Percentiles rank a stretch among this genome's conserved stretches.
These are phyloP conservation scores for Pseudoperonospora humuli DNA, from an alignment of 352 stramenopile species.

Conservation along the genomic window DNA sequence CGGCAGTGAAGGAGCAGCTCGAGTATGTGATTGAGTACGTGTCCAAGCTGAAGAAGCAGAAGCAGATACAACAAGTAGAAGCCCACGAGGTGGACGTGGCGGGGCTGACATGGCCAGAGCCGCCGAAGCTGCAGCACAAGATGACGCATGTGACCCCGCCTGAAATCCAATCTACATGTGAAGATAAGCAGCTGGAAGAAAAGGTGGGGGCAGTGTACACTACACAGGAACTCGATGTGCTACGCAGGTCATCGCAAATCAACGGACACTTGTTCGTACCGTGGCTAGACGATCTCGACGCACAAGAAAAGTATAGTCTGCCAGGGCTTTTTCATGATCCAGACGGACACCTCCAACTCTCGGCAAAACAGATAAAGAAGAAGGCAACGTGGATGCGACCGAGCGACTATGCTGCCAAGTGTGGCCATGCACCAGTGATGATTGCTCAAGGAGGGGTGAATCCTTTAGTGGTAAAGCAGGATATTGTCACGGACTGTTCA, in stretches of 20 bases:
- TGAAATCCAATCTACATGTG: conserved; percentile 6
- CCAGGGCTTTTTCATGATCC: conserved; percentile 54
- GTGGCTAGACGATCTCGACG: conserved; percentile 65
- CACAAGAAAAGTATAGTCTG: conserved; percentile 46
- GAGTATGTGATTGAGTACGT: conserved; percentile 73
- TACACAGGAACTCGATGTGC: conserved; percentile 58
- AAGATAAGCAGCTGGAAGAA: background rate
- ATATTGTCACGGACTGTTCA: conserved; percentile 90
- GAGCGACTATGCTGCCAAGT: conserved; percentile 43
- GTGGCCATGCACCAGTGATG: conserved; percentile 52
- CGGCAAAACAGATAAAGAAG: conserved; percentile 61
- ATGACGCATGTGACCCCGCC: conserved; percentile 8
- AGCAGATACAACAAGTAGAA: background rate
- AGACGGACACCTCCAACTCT: conserved; percentile 58
- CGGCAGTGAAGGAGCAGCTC: conserved; percentile 51
- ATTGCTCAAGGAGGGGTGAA: conserved; percentile 48
- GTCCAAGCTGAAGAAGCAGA: conserved; percentile 36
- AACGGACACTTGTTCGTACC: conserved; percentile 80
- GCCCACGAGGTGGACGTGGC: conserved; percentile 3
- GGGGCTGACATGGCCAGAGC: conserved; percentile 37
- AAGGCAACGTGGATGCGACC: conserved; percentile 58
- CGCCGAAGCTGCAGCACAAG: conserved; percentile 19
- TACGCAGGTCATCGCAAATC: conserved; percentile 74
- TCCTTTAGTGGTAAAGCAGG: conserved; percentile 75
- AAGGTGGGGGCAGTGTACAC: conserved; percentile 36